These are phyloP conservation scores for Saturnispora serradocipensis DNA, from an alignment of 805 yeast species.

Conservation along the genomic window DNA sequence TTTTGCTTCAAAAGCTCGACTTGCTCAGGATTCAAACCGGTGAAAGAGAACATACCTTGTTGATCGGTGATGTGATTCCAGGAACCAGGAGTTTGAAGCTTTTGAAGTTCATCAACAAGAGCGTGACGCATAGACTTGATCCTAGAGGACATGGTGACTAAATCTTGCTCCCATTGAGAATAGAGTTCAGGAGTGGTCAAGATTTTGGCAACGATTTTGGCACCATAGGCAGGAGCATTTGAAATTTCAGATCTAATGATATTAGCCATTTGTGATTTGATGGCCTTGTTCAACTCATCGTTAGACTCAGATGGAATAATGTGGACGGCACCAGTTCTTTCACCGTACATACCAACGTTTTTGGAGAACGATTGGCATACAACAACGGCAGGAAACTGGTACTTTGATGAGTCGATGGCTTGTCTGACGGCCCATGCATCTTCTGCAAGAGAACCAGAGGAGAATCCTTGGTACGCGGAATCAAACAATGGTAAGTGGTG, in stretches of 20 bases:
- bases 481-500: conserved; percentile 81
- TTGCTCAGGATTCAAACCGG: conserved; percentile 74
- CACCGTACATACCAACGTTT: conserved; percentile 95
- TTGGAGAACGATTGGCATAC: conserved; percentile 95
- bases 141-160: conserved; percentile 79
- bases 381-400: conserved; percentile 45
- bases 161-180: conserved; percentile 75
- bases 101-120: conserved; percentile 51
- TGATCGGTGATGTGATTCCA: conserved; percentile 90
- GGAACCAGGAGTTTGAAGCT: conserved; percentile 71
- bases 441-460: conserved; percentile 72
- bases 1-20: conserved; percentile 65
- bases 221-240: conserved; percentile 93
- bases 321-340: conserved; percentile 92
- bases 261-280: conserved; percentile 66
- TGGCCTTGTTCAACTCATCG: conserved; percentile 40
- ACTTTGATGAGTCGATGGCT: conserved; percentile 41
- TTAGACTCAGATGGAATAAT: conserved; percentile 44
- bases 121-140: conserved; percentile 69
- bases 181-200: conserved; percentile 59
- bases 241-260: conserved; percentile 80
- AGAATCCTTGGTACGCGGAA: conserved; percentile 96
- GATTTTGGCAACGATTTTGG: conserved; percentile 75
- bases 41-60: conserved; percentile 95
- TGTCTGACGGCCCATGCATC: conserved; percentile 79